These are phyloP conservation scores for Aeschynomene evenia DNA, from an alignment of 306 rosid genomes.

Conservation along the genomic window DNA sequence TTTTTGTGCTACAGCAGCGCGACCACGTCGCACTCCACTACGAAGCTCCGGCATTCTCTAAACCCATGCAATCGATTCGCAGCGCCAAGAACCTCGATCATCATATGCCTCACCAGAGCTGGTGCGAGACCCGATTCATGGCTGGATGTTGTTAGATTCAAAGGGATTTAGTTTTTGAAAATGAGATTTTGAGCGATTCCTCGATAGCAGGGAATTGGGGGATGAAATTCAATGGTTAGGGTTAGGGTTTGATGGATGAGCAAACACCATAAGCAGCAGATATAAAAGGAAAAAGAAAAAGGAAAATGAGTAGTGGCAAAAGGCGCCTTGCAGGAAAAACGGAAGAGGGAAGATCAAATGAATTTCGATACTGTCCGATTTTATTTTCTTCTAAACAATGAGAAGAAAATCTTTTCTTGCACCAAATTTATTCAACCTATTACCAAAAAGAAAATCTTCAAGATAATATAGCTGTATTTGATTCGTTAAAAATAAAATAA, in stretches of 20 bases:
- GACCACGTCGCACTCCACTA: constrained; percentile 78
- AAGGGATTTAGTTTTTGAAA: no score
- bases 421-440: not conserved
- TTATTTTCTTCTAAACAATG: not conserved
- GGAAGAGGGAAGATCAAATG: not conserved
- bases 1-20: constrained; percentile 55
- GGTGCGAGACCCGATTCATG: constrained; percentile 32
- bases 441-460: no score
- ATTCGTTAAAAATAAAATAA: no score
- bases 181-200: not conserved
- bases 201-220: not conserved
- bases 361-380: not conserved
- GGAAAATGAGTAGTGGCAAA: constrained; percentile 3
- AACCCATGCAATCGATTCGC: constrained; percentile 79
- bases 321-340: not conserved
- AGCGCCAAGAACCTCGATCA: constrained; percentile 47
- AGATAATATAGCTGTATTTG: no score
- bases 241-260: constrained; percentile 31
- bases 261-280: not conserved
- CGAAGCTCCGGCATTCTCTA: constrained; percentile 98
- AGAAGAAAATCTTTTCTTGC: not conserved
- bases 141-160: not conserved
- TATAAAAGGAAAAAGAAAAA: no score
- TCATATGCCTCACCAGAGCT: constrained; percentile 52
- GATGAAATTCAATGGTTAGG: constrained; percentile 1